Conservation (phyloP, 2,329 filamentous ascomycete genomes). For the Epichloe uncinata region DNA sequence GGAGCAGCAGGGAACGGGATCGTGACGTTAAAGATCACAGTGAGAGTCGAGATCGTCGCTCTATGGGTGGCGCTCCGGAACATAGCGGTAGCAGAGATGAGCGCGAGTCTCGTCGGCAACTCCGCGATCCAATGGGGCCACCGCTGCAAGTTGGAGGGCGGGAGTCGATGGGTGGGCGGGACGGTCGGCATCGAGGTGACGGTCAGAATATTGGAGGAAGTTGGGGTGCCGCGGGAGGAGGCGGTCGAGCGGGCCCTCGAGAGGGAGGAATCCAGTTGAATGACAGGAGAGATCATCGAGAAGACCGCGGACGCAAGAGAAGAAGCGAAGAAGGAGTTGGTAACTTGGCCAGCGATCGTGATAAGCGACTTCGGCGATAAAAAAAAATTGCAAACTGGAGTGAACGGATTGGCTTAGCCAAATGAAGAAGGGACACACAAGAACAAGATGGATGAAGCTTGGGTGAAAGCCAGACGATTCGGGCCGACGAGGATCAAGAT, state of each 20-base stretch:
- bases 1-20: constrained; percentile 38
- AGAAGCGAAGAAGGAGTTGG: constrained; percentile 35
- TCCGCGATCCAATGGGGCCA: constrained; percentile 18
- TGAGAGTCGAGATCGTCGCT: constrained; percentile 32
- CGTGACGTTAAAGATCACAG: constrained; percentile 31
- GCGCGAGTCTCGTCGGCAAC: constrained; percentile 20
- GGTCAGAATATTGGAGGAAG: constrained; percentile 10
- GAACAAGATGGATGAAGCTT: not conserved
- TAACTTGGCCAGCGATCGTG: constrained; percentile 28
- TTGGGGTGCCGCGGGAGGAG: constrained; percentile 10
- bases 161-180: constrained; percentile 18
- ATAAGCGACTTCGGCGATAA: constrained; percentile 41
- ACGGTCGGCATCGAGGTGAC: constrained; percentile 20
- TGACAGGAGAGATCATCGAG: constrained; percentile 20
- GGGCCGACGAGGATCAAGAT: not conserved
- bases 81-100: constrained; percentile 18
- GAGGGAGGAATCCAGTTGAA: constrained; percentile 17
- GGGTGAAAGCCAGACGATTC: not conserved
- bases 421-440: not conserved
- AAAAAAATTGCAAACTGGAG: constrained; percentile 10
- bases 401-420: not conserved
- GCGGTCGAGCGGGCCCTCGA: constrained; percentile 19
- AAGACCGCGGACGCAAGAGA: constrained; percentile 25
- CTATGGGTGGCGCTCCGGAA: constrained; percentile 19
- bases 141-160: constrained; percentile 16